phyloP scores from a whole-genome alignment of 1,139 yeast genomes.

The Geotrichum klebahnii region DNA sequence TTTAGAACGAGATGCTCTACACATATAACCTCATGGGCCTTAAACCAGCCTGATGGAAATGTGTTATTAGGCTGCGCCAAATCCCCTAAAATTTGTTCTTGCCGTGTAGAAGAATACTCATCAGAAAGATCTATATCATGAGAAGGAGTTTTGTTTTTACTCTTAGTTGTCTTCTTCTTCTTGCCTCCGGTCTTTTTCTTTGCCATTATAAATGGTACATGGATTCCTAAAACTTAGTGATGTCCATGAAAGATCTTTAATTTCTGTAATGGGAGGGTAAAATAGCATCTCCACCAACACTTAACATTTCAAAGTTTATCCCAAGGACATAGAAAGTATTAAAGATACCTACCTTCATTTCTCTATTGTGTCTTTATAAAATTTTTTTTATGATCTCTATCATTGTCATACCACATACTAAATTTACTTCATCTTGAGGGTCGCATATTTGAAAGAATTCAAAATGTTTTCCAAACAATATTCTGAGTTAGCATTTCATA shows the following conservation, averaged over 20 bases:
- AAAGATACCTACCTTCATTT: too few species aligned
- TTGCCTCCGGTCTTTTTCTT: conserved; percentile 16
- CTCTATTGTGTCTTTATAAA: too few species aligned
- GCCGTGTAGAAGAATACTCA: not conserved
- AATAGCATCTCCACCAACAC: not conserved
- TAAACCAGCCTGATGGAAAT: conserved; percentile 5
- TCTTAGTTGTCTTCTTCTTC: conserved; percentile 10
- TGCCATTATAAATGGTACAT: conserved; percentile 4
- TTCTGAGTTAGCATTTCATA: too few species aligned
- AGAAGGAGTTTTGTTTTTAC: not conserved
- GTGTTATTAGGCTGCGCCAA: not conserved
- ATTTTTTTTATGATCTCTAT: too few species aligned
- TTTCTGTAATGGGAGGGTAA: conserved; percentile 6
- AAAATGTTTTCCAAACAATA: too few species aligned
- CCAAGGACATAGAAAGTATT: not conserved
- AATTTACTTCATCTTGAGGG: too few species aligned
- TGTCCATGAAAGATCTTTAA: too few species aligned
- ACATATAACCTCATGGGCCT: conserved; percentile 9
- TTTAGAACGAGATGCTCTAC: conserved; percentile 9
- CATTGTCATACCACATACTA: too few species aligned
- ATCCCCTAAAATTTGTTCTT: not conserved
- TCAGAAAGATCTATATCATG: not conserved
- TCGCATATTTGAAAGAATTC: too few species aligned
- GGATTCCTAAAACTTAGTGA: too few species aligned
- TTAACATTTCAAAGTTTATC: not conserved